Conservation (phyloP, 345 rosid genomes). For the Pistacia atlantica region DNA sequence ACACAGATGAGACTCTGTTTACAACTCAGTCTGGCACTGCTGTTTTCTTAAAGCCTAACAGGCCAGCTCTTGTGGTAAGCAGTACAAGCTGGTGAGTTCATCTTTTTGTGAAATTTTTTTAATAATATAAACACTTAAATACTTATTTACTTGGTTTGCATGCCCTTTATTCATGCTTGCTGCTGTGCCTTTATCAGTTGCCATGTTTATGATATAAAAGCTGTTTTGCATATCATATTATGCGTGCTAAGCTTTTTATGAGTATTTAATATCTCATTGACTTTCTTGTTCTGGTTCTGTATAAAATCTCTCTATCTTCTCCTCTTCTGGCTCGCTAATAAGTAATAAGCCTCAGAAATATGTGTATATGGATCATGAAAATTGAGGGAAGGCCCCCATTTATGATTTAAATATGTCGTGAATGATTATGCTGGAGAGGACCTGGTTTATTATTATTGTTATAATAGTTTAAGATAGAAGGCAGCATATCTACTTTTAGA, state of each 20-base stretch:
- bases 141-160: not conserved
- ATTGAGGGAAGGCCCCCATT: not conserved
- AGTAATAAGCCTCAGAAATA: no score
- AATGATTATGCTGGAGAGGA: no score
- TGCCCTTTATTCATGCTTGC: slow-evolving; percentile 5
- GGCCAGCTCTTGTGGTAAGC: slow-evolving; percentile 95
- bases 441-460: not conserved
- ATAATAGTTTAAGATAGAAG: not conserved
- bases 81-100: slow-evolving; percentile 93
- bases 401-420: not conserved
- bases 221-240: not conserved
- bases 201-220: not conserved
- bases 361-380: no score
- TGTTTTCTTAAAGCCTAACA: slow-evolving; percentile 57
- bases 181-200: not conserved
- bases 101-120: not conserved
- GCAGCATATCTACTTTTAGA: not conserved
- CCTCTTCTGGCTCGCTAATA: no score
- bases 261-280: no score
- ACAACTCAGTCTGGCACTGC: slow-evolving; percentile 42
- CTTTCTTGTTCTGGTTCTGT: no score
- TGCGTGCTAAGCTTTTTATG: not conserved
- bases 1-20: slow-evolving; percentile 59
- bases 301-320: no score
- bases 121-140: not conserved